Base-by-base conservation (phyloP, 169 alveolate species). In the Plasmodium malariae region DNA sequence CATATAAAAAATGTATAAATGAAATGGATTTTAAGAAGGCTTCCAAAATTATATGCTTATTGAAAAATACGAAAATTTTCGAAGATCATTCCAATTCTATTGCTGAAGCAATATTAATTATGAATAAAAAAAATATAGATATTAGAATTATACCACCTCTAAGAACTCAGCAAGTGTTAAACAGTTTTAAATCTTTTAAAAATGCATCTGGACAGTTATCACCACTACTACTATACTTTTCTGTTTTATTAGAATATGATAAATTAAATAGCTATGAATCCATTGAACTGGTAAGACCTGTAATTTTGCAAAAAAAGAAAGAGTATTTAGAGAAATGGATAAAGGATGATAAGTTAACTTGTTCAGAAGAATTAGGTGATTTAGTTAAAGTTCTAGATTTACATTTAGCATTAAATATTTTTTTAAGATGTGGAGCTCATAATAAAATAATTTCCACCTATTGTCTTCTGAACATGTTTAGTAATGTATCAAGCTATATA, bases 321-420 rank as follows among this genome's bases (percentile, higher is more conserved):
- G 96, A 95, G 45, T 88, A 98, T 59, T 89, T 99, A 32, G 98
- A 98, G 93, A 97, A 97, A 83, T 98, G 99, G 99, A 94, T 99
- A 73, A 96, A 97, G 57, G 98, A 98, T 88, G 99, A 97, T 69
- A 98, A 98, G 95, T 94, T 99, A 69, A 98, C 99, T 34, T 97
- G 97, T 88, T 97, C 99, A 40, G 99, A 98, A 92, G 98, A 98
- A 89, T 95, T 98, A 26, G 99, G 99, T 12, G 99, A 98, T 91
- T 88, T 97, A 92, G 95, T 98, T 36, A 95, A 96, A 72, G 95
- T 95, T 55, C 89, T 94, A 73, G 99, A 98, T 48, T 95, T 94
- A 43, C 93, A 97, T 72, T 95, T 98, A 57, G 99, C 99, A 37
- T 95, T 98, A 49, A 94, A 96, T 90, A 96, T 98, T 36, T 97